Evolutionary conservation across 305 asterid genomes (phyloP), one percentile per base, ranked within the genome.

Genomic region (Fraxinus ornus): DNA sequence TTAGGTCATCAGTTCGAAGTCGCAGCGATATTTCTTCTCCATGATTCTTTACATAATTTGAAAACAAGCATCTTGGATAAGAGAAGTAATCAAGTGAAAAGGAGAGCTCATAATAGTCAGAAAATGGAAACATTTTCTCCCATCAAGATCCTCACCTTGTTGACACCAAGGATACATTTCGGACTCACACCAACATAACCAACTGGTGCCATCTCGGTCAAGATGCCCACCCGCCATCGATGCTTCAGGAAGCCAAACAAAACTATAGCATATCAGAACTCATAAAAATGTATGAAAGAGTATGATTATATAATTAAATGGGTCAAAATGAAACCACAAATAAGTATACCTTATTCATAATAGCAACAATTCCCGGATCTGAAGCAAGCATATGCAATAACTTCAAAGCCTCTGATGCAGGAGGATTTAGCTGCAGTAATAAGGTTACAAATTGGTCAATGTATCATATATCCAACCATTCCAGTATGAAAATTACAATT

Each of bases 21-120:
- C 98, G 95, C 83, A 95, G 85, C 21, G 98, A 95, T 84, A 95
- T 94, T 90, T 96, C 98, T 86, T 96, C 98, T 76, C 99, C 98
- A 19, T 89, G 93, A 90, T 94, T 96, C 98, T 94, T 88, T 79
- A 79, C 60, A 82, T 4, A 72, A 78, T 72, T 36, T 49, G 83
- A 76, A 83, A 80, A 83, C 81, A 82, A 76, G 64, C 76, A 77
- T 84, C 72, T 78, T 60, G 75, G 4, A 5, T 49, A 32, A 49
- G 32, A 24, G 78, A 32, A 72, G 44, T 73, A 35, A 22, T 4
- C 17, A 81, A 79, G 36, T 47, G 12, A 4, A 8, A 33, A 72
- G 22, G 28, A 36, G 39, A 79, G 66, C 68, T 41, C 33, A 15
- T 64, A 76, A 44, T 55, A 79, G 17, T 36, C 41, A 49, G 13